Percentiles rank a stretch among this genome's conserved stretches.
Evolutionary conservation across 2,329 filamentous ascomycete genomes (phyloP).

Genomic region (Beauveria sp.): DNA sequence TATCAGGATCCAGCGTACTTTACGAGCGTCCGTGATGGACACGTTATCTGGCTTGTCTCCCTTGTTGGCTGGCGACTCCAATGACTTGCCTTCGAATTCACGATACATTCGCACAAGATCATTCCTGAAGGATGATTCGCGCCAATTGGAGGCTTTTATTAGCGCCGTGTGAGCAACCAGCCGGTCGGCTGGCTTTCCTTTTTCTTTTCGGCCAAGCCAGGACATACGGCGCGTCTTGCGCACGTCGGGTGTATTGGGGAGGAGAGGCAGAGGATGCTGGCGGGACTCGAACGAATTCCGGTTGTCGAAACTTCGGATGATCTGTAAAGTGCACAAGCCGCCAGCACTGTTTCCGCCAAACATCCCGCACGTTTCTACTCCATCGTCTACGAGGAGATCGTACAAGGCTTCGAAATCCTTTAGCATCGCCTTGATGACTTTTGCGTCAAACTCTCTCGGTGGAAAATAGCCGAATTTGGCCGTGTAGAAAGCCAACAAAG

Average conservation of each 20-base stretch:
- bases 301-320: slow-evolving; percentile 57
- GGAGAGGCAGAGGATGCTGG: slow-evolving; percentile 57
- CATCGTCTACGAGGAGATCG: slow-evolving; percentile 59
- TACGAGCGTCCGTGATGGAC: slow-evolving; percentile 57
- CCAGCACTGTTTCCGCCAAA: slow-evolving; percentile 50
- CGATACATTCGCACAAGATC: slow-evolving; percentile 60
- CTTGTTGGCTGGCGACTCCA: slow-evolving; percentile 38
- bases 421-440: slow-evolving; percentile 53
- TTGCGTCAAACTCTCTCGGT: slow-evolving; percentile 51
- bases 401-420: slow-evolving; percentile 66
- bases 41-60: slow-evolving; percentile 48
- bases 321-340: slow-evolving; percentile 63
- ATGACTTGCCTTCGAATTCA: slow-evolving; percentile 57
- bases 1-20: slow-evolving; percentile 70
- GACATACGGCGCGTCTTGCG: slow-evolving; percentile 24
- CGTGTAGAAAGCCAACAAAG: slow-evolving; percentile 59
- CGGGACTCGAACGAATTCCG: slow-evolving; percentile 52
- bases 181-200: slow-evolving; percentile 38
- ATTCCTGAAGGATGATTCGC: slow-evolving; percentile 34
- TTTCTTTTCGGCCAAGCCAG: slow-evolving; percentile 35
- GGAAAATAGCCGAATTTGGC: slow-evolving; percentile 66
- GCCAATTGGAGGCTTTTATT: slow-evolving; percentile 41
- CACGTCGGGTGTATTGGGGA: slow-evolving; percentile 37
- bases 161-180: slow-evolving; percentile 46
- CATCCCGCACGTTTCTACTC: slow-evolving; percentile 40